Percentiles rank a stretch among this genome's conserved stretches.
phyloP scores from a whole-genome alignment of 495 filamentous ascomycete genomes.

The Aspergillus panamensis region DNA sequence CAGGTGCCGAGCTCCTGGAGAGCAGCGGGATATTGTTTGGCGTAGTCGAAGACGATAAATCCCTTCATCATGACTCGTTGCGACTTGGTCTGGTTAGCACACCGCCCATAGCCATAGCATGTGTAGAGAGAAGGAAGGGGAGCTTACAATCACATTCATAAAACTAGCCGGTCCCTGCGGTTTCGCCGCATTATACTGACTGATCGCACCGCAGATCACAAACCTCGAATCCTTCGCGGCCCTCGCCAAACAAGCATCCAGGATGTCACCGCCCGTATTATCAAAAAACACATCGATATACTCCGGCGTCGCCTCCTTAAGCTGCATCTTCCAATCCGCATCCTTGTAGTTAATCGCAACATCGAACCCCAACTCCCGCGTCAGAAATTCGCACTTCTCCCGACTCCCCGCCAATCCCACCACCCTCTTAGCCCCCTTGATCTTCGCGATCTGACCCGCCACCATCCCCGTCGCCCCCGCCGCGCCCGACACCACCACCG shows the following conservation, averaged over 20 bases:
- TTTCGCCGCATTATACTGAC: constrained; percentile 49
- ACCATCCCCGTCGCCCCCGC: constrained; percentile 69
- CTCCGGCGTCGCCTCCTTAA: constrained; percentile 45
- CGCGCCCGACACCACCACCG: constrained; percentile 65
- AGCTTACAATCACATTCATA: constrained; percentile 49
- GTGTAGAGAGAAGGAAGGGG: neutral
- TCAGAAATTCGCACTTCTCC: constrained; percentile 50
- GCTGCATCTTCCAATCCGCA: constrained; percentile 47
- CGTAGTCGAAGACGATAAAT: constrained; percentile 55
- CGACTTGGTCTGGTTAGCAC: constrained; percentile 32
- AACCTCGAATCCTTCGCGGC: constrained; percentile 48
- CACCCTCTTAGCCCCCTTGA: constrained; percentile 53
- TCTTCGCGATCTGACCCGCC: constrained; percentile 65
- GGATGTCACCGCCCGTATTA: constrained; percentile 53
- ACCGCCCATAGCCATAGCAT: neutral
- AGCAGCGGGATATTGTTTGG: constrained; percentile 42
- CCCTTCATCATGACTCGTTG: constrained; percentile 54
- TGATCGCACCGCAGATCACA: constrained; percentile 53
- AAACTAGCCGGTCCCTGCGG: constrained; percentile 46
- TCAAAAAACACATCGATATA: constrained; percentile 59
- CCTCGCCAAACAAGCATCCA: constrained; percentile 49
- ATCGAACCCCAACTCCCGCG: constrained; percentile 48
- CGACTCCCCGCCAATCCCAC: constrained; percentile 49
- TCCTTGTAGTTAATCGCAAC: constrained; percentile 56
- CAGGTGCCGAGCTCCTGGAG: constrained; percentile 46